A percentile compares a stretch with the other conserved stretches of the same genome.
phyloP scores from a whole-genome alignment of 352 stramenopile genomes.

The Phytophthora pistaciae region DNA sequence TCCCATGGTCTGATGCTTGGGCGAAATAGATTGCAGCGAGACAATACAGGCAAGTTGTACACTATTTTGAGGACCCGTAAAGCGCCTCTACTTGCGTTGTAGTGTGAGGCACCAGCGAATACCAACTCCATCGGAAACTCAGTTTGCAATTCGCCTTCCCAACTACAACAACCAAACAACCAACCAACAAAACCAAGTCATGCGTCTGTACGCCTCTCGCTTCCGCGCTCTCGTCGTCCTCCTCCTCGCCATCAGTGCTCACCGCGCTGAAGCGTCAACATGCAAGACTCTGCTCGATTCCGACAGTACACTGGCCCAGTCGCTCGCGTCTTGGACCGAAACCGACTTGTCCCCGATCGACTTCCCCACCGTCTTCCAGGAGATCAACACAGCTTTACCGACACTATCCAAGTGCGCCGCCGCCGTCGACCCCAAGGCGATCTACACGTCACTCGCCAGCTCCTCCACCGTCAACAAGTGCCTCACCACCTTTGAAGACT shows the following conservation, averaged over 20 bases:
- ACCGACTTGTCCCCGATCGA: slow-evolving; percentile 14
- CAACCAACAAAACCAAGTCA: not conserved
- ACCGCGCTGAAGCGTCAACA: not conserved
- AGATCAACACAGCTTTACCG: slow-evolving; percentile 37
- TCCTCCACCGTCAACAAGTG: slow-evolving; percentile 37
- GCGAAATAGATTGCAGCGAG: not conserved
- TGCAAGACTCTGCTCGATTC: slow-evolving; percentile 22
- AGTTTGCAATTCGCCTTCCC: not conserved
- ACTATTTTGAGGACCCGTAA: not conserved
- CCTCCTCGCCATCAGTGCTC: not conserved
- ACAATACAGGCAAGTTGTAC: not conserved
- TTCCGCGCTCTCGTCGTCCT: slow-evolving; percentile 2
- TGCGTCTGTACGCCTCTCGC: slow-evolving; percentile 11
- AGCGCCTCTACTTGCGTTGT: not conserved
- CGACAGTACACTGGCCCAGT: slow-evolving; percentile 3
- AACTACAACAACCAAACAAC: not conserved
- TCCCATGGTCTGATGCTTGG: not conserved
- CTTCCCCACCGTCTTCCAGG: slow-evolving; percentile 25
- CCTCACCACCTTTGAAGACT: slow-evolving; percentile 28
- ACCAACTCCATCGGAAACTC: not conserved
- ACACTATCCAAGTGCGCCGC: slow-evolving; percentile 57
- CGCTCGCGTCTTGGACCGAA: slow-evolving; percentile 4
- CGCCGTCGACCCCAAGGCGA: slow-evolving; percentile 35
- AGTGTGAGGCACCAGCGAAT: no score
- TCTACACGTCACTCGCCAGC: slow-evolving; percentile 22